These are phyloP conservation scores for Marvania coccoides DNA, from an alignment of 139 green algal species.

Conservation along the genomic window DNA sequence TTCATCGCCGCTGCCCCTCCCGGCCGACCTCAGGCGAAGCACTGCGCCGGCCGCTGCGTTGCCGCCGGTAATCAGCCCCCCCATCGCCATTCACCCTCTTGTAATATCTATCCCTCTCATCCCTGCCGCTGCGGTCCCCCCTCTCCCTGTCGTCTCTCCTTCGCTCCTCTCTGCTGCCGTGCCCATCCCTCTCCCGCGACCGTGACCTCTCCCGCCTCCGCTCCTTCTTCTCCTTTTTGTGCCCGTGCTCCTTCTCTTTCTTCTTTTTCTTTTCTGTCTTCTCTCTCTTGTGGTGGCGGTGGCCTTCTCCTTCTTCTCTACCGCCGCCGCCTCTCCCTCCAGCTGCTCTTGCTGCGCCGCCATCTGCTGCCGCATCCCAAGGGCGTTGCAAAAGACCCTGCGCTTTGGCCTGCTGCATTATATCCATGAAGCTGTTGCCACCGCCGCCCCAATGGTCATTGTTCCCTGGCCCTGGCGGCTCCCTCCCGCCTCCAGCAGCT, in stretches of 20 bases:
- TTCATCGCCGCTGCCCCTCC: no score
- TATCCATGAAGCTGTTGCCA: background rate
- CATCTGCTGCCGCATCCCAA: background rate
- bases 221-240: background rate
- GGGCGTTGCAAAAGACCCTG: background rate
- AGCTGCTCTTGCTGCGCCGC: background rate
- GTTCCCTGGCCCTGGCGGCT: no score
- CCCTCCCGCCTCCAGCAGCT: no score
- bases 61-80: no score
- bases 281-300: background rate
- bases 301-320: conserved; percentile 1
- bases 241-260: background rate
- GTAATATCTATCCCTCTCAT: background rate
- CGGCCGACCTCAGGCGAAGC: no score
- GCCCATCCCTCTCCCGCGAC: background rate
- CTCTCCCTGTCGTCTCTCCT: no score
- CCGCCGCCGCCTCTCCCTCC: background rate
- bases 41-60: no score
- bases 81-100: no score
- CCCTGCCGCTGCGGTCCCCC: background rate
- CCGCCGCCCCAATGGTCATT: no score
- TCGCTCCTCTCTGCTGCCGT: background rate
- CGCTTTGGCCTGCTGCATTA: background rate
- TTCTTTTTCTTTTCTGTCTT: conserved; percentile 8
- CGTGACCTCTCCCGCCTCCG: background rate